Evolutionary conservation across 73 alveolate species (phyloP).

Genomic region (Uronychia setigera): DNA sequence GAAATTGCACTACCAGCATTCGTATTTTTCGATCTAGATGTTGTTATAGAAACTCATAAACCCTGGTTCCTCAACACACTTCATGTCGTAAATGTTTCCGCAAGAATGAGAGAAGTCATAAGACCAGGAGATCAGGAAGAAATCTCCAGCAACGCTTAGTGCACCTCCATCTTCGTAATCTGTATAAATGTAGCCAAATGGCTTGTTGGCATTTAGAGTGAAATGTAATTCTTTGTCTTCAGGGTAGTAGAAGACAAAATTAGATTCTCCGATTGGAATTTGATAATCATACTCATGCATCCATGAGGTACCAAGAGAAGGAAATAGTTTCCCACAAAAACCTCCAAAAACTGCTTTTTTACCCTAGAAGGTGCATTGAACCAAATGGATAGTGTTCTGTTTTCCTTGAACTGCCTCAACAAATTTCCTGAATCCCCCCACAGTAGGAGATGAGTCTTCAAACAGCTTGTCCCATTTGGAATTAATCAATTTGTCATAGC

Average conservation of each 20-base stretch:
- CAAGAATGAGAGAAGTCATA: constrained; percentile 52
- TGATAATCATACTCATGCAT: constrained; percentile 60
- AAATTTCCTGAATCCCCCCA: constrained; percentile 30
- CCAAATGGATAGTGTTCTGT: constrained; percentile 22
- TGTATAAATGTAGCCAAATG: constrained; percentile 70
- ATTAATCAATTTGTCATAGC: constrained; percentile 17
- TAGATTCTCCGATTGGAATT: constrained; percentile 54
- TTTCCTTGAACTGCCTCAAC: constrained; percentile 32
- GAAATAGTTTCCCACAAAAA: constrained; percentile 44
- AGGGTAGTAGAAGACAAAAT: constrained; percentile 54
- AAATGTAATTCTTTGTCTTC: constrained; percentile 54
- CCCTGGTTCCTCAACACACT: constrained; percentile 61
- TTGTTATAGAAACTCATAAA: constrained; percentile 42
- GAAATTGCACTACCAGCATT: constrained; percentile 35
- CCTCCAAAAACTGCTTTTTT: constrained; percentile 58
- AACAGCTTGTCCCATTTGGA: constrained; percentile 55
- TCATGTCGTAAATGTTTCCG: constrained; percentile 72
- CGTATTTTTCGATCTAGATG: constrained; percentile 38
- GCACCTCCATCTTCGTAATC: constrained; percentile 68
- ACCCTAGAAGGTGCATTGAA: constrained; percentile 30
- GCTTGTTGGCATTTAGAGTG: constrained; percentile 60
- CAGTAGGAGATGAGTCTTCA: constrained; percentile 14
- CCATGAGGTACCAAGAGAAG: constrained; percentile 26
- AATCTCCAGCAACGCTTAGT: constrained; percentile 54
- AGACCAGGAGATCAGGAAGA: constrained; percentile 62